phyloP scores from a whole-genome alignment of 495 filamentous ascomycete genomes.

The Pyrenopolyporus hunteri region DNA sequence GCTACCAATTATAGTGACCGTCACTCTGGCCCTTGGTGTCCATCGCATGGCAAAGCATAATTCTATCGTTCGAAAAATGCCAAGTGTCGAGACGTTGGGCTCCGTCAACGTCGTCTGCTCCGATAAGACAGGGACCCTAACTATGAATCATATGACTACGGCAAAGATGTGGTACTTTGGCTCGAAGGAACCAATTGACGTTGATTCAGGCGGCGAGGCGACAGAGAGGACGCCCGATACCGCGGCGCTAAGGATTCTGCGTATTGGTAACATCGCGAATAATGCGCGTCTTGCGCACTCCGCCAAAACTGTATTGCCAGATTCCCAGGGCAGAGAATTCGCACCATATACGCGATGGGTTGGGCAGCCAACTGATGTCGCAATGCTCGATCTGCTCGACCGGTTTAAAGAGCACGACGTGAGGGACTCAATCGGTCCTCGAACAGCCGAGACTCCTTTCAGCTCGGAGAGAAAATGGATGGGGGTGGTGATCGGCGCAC shows the following conservation, averaged over 20 bases:
- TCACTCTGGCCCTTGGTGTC: constrained; percentile 92
- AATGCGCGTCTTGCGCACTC: constrained; percentile 81
- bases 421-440: constrained; percentile 78
- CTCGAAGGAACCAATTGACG: constrained; percentile 69
- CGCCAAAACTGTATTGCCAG: constrained; percentile 76
- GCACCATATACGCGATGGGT: constrained; percentile 85
- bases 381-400: constrained; percentile 90
- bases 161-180: constrained; percentile 96
- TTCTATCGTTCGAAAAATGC: constrained; percentile 92
- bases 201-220: constrained; percentile 71
- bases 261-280: constrained; percentile 95
- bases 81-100: constrained; percentile 96
- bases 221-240: constrained; percentile 66
- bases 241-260: constrained; percentile 77
- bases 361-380: constrained; percentile 96
- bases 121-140: constrained; percentile 96
- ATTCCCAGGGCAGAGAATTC: constrained; percentile 67
- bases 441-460: constrained; percentile 86
- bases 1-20: constrained; percentile 96
- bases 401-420: constrained; percentile 88
- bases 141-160: constrained; percentile 97
- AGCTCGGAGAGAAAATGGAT: constrained; percentile 99
- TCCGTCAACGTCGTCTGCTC: constrained; percentile 98
- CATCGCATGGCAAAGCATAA: constrained; percentile 92
- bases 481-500: constrained; percentile 82